phyloP scores from a whole-genome alignment of 2,329 filamentous ascomycete species.

The Penicillium sp. region DNA sequence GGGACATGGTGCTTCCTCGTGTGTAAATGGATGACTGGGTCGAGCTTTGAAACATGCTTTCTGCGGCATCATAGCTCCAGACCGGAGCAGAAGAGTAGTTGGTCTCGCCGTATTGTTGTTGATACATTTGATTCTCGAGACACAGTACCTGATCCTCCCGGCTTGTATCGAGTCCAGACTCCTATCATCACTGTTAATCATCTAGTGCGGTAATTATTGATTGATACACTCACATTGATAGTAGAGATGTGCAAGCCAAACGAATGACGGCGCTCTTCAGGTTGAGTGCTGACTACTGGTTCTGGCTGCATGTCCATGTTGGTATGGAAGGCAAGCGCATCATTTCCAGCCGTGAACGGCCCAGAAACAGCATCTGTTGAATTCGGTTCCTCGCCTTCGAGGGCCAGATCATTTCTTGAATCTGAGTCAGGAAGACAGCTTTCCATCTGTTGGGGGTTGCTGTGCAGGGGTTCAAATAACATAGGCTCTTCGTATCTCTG shows the following conservation, averaged over 20 bases:
- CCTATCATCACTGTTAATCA: neutral
- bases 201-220: neutral
- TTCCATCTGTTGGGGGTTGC: neutral
- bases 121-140: neutral
- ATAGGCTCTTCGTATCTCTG: neutral
- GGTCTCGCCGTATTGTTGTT: neutral
- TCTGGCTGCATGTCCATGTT: neutral
- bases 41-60: constrained; percentile 1
- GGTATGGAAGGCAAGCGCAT: neutral
- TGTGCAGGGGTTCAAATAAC: neutral
- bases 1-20: constrained; percentile 11
- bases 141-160: neutral
- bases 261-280: constrained; percentile 2
- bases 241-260: constrained; percentile 19
- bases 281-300: neutral
- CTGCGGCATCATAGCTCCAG: neutral
- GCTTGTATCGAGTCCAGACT: neutral
- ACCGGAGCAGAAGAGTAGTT: neutral
- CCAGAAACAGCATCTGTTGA: neutral
- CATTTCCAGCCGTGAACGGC: neutral
- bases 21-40: constrained; percentile 8
- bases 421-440: neutral
- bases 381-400: neutral
- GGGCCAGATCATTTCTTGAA: neutral
- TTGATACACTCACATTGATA: constrained; percentile 7